phyloP scores from a whole-genome alignment of 106 monocot genomes.

The Allium cepa region DNA sequence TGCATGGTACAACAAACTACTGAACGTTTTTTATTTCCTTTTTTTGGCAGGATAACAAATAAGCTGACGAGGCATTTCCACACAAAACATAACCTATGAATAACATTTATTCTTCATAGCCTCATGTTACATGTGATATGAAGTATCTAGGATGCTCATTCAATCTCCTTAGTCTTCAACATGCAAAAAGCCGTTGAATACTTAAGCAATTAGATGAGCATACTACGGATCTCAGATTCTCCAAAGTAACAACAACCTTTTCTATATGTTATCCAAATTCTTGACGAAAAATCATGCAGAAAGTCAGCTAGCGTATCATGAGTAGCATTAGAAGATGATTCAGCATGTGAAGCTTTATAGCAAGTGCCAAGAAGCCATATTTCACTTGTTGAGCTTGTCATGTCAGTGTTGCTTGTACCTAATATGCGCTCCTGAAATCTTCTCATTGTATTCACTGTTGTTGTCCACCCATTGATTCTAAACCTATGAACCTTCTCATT shows the following conservation, averaged over 20 bases:
- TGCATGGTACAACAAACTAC: too few relatives aligned
- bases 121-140: too few relatives aligned
- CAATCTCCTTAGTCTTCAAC: too few relatives aligned
- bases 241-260: conserved; percentile 46
- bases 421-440: conserved; percentile 70
- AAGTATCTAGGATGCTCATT: too few relatives aligned
- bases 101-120: not conserved
- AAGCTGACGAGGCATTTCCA: too few relatives aligned
- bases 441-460: conserved; percentile 67
- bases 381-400: conserved; percentile 60
- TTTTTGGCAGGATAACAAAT: too few relatives aligned
- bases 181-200: too few relatives aligned
- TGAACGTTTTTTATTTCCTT: not conserved
- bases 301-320: conserved; percentile 35
- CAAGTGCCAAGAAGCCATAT: conserved; percentile 84
- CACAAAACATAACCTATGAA: not conserved
- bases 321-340: conserved; percentile 22
- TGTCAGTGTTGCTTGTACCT: conserved; percentile 38
- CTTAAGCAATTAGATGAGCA: too few relatives aligned
- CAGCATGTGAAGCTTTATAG: conserved; percentile 53
- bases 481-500: conserved; percentile 28
- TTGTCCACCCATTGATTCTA: conserved; percentile 54
- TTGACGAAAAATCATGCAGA: conserved; percentile 81
- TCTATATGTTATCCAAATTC: conserved; percentile 94
- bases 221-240: too few relatives aligned